Base-by-base conservation (phyloP, 441 rosid genomes). In the Arabidopsis lyrata region DNA sequence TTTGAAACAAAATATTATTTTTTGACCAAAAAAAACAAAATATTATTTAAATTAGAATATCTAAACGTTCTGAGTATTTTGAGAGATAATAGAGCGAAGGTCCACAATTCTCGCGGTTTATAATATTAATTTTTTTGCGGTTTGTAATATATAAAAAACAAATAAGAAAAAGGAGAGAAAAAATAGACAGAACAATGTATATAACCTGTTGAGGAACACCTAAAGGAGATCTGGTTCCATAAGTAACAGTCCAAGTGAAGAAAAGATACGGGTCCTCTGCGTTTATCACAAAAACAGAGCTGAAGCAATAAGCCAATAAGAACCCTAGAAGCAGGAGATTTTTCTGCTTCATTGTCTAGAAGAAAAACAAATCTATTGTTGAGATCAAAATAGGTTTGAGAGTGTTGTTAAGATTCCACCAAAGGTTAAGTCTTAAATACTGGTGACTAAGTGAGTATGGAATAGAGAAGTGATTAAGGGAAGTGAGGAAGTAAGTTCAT, bases 241-340 rank as follows among this genome's bases (percentile, higher is more conserved):
- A 83, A 15, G 90, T 84, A 31, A 90, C 75, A 2, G 73, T 83
- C 92, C 89, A 90, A 8, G 88, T 85, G 41, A 48, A 86, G 65
- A 8, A 88, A 73, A 82, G 81, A 55, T 80, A 85, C 0, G 89
- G 66, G 63, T 86, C 91, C 24, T 90, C 95, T 42, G 87, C 88
- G 20, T 73, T 80, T 48, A 58, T 58, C 36, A 66, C 60, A 27
- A 14, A 65, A 66, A 18, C 52, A 24, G 24, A 73, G 10, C 53
- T 31, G 8, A 57, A 38, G 11, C 61, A 73, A 45, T 36, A 66
- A 66, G 72, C 66, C n/a, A 38, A 13, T 38, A 66, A 48, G 20
- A 65, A 36, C 45, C 59, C 72, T 12, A 66, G 52, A 57, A 57
- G 13, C 60, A 74, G 3, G 39, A 66, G 15, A 45, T 57, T 38